These are phyloP conservation scores for Candida palmyrensis DNA, from an alignment of 805 yeast genomes.

Conservation along the genomic window DNA sequence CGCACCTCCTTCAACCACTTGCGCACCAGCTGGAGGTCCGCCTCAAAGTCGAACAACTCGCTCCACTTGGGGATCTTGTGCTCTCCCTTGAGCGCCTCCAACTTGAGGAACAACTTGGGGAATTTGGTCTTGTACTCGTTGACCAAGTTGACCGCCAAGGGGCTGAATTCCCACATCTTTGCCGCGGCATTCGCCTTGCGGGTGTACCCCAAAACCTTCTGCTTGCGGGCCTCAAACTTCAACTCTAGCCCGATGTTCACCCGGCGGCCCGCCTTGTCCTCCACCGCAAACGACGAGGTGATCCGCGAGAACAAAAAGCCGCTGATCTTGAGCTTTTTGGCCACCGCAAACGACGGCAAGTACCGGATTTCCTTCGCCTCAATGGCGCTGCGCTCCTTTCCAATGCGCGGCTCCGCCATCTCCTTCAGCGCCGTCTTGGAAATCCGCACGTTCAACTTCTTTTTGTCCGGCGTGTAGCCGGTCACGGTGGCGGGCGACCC, in stretches of 20 bases:
- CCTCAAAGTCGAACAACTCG: constrained; percentile 35
- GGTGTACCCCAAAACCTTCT: constrained; percentile 86
- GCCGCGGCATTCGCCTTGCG: constrained; percentile 48
- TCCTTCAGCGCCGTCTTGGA: constrained; percentile 30
- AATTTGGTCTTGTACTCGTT: constrained; percentile 56
- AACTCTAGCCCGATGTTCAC: constrained; percentile 76
- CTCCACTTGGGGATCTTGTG: constrained; percentile 33
- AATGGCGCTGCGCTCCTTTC: constrained; percentile 50
- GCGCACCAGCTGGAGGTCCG: constrained; percentile 38
- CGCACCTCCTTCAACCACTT: constrained; percentile 48
- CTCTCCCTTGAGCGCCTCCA: constrained; percentile 18
- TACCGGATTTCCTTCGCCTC: constrained; percentile 58
- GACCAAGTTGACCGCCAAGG: constrained; percentile 63
- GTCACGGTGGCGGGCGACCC: constrained; percentile 72
- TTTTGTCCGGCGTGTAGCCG: constrained; percentile 48
- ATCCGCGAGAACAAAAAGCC: constrained; percentile 70
- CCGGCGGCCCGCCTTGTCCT: constrained; percentile 42
- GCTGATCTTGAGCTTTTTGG: constrained; percentile 51
- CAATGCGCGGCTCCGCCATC: constrained; percentile 70
- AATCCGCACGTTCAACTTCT: constrained; percentile 47
- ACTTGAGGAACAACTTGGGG: constrained; percentile 51
- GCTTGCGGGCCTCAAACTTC: constrained; percentile 73
- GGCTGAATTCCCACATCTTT: constrained; percentile 73
- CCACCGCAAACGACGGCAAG: constrained; percentile 59
- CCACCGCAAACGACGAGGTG: constrained; percentile 67